Base-by-base conservation (phyloP, 2,329 filamentous ascomycete species). In the Ilyonectria destructans region DNA sequence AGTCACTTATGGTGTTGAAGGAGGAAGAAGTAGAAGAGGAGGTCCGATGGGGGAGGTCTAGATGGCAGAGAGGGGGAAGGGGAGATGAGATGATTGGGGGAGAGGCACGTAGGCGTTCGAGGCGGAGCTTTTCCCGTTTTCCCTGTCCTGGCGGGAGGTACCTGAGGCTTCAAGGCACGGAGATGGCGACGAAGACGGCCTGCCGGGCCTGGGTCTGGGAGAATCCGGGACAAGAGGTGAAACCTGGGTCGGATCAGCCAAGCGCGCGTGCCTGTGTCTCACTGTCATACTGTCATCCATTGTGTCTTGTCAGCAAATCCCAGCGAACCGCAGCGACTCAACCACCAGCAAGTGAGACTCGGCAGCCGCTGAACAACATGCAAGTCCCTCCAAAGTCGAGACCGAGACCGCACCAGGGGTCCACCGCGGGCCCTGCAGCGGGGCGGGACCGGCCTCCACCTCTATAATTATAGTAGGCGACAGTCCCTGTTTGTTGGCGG, bases 401-500 rank as follows among this genome's bases (percentile, higher is more conserved):
- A 51, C 63, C 43, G 40, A 9, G 21, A 10, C n/a, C 51, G 49
- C 29, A 33, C 51, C 54, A 51, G 31, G 49, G 37, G 43, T 65
- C 62, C 37, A 58, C 62, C 51, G 40, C 31, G 49, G 31, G 37
- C 56, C 49, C 40, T 65, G 62, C 62, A 60, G 54, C 55, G 35
- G 43, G 55, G 56, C 56, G 37, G 49, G 62, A 19, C 56, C 29
- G 15, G 23, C 35, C 62, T 58, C 48, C 56, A 48, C 62, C 23
- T 29, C 63, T 61, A 66, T 66, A 66, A 66, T 66, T 61, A 66
- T 66, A 61, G 62, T 43, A 51, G 55, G 55, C 43, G 31, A 55
- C 21, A 57, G 63, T 52, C 52, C 63, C 59, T 65, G 63, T 65
- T 65, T 61, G 49, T 33, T 43, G 29, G 55, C 23, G 23, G 23